phyloP scores from a whole-genome alignment of 441 rosid genomes.

The Gossypium davidsonii region DNA sequence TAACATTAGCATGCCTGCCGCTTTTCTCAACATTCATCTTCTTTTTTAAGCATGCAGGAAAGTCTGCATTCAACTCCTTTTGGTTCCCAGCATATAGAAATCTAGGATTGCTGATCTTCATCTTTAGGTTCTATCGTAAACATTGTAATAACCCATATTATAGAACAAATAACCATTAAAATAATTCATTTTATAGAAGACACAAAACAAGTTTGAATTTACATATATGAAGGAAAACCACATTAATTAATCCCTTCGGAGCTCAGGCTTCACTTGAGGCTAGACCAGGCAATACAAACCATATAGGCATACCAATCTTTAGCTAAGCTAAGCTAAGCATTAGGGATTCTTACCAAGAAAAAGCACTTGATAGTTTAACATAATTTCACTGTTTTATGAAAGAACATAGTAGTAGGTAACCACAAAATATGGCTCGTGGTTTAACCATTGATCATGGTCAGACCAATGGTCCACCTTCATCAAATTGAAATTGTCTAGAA shows the following conservation, averaged over 20 bases:
- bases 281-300: neutral
- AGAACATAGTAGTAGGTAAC: neutral
- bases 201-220: neutral
- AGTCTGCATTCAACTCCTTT: constrained; percentile 42
- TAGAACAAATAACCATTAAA: constrained; percentile 1
- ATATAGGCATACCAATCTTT: neutral
- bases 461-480: neutral
- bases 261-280: neutral
- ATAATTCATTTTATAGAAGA: neutral
- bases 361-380: neutral
- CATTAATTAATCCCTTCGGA: neutral
- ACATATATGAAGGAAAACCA: constrained; percentile 6
- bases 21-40: constrained; percentile 30
- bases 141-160: constrained; percentile 16
- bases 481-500: neutral
- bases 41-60: constrained; percentile 73
- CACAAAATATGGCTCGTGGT: neutral
- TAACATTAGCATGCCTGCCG: constrained; percentile 27
- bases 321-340: neutral
- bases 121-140: constrained; percentile 73
- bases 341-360: neutral
- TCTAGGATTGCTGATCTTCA: constrained; percentile 89
- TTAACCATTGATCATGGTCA: neutral
- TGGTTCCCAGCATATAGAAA: constrained; percentile 51
- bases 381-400: neutral